Evolutionary conservation across 129 eudicot genomes (phyloP), one percentile per base, ranked within the genome.

Genomic region (Artemisia tridentata): DNA sequence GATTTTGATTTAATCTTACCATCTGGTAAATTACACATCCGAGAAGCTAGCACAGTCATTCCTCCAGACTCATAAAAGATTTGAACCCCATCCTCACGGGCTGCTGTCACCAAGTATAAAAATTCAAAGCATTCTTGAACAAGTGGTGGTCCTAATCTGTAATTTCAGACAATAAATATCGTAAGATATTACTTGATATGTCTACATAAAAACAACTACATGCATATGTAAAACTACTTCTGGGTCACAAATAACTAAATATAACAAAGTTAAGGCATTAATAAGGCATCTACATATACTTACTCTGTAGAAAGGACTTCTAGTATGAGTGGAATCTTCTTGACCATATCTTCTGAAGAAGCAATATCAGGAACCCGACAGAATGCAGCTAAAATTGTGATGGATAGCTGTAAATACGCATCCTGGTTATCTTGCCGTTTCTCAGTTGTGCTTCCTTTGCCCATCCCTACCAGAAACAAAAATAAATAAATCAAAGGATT

Each of bases 101-200:
- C 84, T 49, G 73, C 54, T 8, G 88, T 76, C 64, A 87, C 95
- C 76, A 89, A 72, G 72, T 81, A 80, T 69, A 93, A 55, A 78
- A 93, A 77, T 55, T 93, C 98, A 38, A 73, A 90, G 84, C 97
- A 85, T 19, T 84, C 91, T 69, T 85, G 92, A 23, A 75, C 56
- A 68, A 82, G 68, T 14, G 86, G 43, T 65, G 82, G 56, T 62
- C 67, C 82, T 61, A 77, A 81, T 60, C 90, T 88, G 86, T 78
- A 82, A 43, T 31, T 45, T 53, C 41, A 79, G 31, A 74, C 14
- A 56, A 72, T 19, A 62, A 45, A 38, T 11, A 38, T 7, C 25
- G 18, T 47, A 4, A 27, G 34, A 52, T 34, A 57, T 67, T 63
- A 63, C 5, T 2, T 58, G 48, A 41, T 29, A 70, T 38, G 7